A percentile compares a stretch with the other conserved stretches of the same genome.
These are phyloP conservation scores for Mycena epipterygia DNA, from an alignment of 768 basidiomycete species.

Conservation along the genomic window DNA sequence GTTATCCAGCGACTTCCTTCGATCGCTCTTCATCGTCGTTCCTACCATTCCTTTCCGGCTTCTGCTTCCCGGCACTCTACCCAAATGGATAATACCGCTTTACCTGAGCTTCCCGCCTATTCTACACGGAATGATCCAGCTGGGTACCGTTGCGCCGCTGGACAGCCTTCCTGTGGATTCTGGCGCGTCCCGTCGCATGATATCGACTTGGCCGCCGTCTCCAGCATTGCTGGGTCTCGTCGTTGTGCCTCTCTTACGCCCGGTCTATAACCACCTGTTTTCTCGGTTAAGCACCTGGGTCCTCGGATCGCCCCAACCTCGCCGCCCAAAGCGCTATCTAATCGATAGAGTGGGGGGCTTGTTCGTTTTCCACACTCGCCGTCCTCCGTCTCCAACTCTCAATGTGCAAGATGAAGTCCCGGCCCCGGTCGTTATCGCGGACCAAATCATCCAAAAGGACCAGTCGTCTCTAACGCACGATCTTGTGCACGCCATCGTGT, in stretches of 20 bases:
- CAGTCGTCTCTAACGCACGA: conserved; percentile 29
- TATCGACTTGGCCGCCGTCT: conserved; percentile 52
- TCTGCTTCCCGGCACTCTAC: conserved; percentile 20
- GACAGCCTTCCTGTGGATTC: conserved; percentile 37
- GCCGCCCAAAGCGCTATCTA: conserved; percentile 36
- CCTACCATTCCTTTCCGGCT: conserved; percentile 32
- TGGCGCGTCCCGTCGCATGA: conserved; percentile 43
- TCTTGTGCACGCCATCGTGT: conserved; percentile 39
- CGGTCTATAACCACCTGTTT: conserved; percentile 46
- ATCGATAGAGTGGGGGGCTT: conserved; percentile 39
- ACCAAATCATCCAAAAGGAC: conserved; percentile 32
- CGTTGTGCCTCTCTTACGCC: conserved; percentile 48
- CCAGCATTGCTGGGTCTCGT: conserved; percentile 51
- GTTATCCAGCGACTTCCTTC: conserved; percentile 5
- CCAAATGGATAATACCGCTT: conserved; percentile 18
- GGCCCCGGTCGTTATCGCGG: conserved; percentile 29
- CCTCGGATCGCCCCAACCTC: conserved; percentile 40
- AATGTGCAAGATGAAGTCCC: conserved; percentile 35
- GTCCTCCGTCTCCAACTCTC: conserved; percentile 38
- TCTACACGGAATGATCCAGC: conserved; percentile 3
- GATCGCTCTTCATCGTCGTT: conserved; percentile 20
- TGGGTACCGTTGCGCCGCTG: background rate
- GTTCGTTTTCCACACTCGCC: conserved; percentile 43
- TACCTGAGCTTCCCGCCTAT: conserved; percentile 25
- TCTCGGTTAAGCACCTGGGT: conserved; percentile 44